Percentiles rank a stretch among this genome's conserved stretches.
phyloP scores from a whole-genome alignment of 2,329 filamentous ascomycete species.

The Arthroderma sp. region DNA sequence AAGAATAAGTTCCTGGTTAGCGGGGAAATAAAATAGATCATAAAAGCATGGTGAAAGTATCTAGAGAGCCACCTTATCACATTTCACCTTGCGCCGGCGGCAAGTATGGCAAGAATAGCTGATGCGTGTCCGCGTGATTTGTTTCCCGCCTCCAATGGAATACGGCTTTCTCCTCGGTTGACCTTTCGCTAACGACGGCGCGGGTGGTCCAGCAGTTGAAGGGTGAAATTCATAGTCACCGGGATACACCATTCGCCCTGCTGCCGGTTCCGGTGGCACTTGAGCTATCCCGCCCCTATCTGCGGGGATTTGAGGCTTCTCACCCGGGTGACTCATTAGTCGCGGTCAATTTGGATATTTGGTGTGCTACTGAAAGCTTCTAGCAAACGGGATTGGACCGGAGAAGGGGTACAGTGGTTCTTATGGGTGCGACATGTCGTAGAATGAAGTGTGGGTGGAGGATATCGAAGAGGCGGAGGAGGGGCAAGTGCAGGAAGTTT shows the following conservation, averaged over 20 bases:
- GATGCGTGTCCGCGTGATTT: constrained; percentile 35
- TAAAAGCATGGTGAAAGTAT: background rate
- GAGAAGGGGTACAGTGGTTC: too few species aligned
- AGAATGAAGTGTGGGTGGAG: too few species aligned
- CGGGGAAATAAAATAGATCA: background rate
- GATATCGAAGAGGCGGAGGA: too few species aligned
- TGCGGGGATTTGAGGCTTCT: background rate
- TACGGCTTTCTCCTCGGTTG: constrained; percentile 7
- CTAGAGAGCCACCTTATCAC: constrained; percentile 14
- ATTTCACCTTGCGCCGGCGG: constrained; percentile 36
- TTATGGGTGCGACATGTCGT: too few species aligned
- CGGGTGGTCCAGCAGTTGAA: background rate
- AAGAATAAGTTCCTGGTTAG: background rate
- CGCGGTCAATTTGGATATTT: background rate
- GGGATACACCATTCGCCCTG: background rate
- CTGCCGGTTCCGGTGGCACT: background rate
- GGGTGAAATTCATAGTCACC: background rate
- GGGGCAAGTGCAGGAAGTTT: too few species aligned
- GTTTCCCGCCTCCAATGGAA: constrained; percentile 21
- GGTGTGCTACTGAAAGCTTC: too few species aligned
- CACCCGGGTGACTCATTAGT: background rate
- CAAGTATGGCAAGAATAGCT: constrained; percentile 37
- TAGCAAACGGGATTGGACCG: too few species aligned
- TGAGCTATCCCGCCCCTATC: background rate
- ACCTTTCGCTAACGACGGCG: background rate